A percentile compares a stretch with the other conserved stretches of the same genome.
Evolutionary conservation across 2,329 filamentous ascomycete species (phyloP).

Genomic region (Xylariaceae sp.): DNA sequence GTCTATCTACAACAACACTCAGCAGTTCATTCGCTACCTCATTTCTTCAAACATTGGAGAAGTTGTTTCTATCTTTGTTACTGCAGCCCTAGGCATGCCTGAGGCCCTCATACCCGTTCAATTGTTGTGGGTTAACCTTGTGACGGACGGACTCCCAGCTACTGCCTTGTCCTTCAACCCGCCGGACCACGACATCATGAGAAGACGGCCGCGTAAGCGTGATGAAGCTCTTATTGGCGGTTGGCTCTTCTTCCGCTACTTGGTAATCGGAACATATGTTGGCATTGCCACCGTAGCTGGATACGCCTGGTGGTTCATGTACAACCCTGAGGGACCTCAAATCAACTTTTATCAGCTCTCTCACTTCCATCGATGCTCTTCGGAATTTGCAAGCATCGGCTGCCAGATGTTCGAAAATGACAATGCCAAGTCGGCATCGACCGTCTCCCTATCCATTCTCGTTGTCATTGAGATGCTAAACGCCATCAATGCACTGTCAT

Average conservation of each 20-base stretch:
- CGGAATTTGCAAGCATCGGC: slow-evolving; percentile 81
- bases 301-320: slow-evolving; percentile 99
- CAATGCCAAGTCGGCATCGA: slow-evolving; percentile 84
- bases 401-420: slow-evolving; percentile 88
- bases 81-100: slow-evolving; percentile 92
- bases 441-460: slow-evolving; percentile 83
- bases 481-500: slow-evolving; percentile 95
- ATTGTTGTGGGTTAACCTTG: slow-evolving; percentile 96
- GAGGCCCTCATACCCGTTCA: slow-evolving; percentile 96
- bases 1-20: slow-evolving; percentile 99
- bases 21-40: slow-evolving; percentile 98
- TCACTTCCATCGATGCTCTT: slow-evolving; percentile 89
- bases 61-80: slow-evolving; percentile 97
- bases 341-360: slow-evolving; percentile 85
- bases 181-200: slow-evolving; percentile 98
- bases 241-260: slow-evolving; percentile 96
- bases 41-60: slow-evolving; percentile 99
- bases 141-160: slow-evolving; percentile 93
- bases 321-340: slow-evolving; percentile 81
- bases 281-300: slow-evolving; percentile 91
- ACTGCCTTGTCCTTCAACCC: slow-evolving; percentile 98
- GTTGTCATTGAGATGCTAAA: slow-evolving; percentile 99
- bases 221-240: slow-evolving; percentile 89
- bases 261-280: slow-evolving; percentile 93
- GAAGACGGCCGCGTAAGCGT: slow-evolving; percentile 80